Percentiles rank a stretch among this genome's conserved stretches.
These are phyloP conservation scores for Cochlearia excelsa DNA, from an alignment of 345 rosid species.

Conservation along the genomic window DNA sequence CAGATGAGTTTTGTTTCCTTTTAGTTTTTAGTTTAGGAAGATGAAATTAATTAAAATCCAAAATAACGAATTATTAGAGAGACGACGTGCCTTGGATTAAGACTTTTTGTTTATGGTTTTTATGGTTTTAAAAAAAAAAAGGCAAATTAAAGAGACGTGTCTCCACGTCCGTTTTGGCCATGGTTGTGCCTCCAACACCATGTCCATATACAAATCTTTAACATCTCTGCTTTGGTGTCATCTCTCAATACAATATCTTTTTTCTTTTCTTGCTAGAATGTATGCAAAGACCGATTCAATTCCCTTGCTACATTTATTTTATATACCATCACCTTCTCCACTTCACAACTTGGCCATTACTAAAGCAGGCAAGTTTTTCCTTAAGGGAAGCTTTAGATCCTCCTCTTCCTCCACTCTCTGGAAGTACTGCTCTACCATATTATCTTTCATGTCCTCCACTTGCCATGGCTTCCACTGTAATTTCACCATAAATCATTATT, in stretches of 20 bases:
- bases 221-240: conserved; percentile 31
- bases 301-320: conserved; percentile 25
- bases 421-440: conserved; percentile 64
- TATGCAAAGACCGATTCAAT: conserved; percentile 18
- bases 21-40: too few species aligned
- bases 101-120: too few species aligned
- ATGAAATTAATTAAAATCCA: too few species aligned
- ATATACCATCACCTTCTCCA: conserved; percentile 19
- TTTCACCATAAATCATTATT: neutral
- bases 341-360: conserved; percentile 66
- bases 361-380: conserved; percentile 48
- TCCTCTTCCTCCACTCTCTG: conserved; percentile 51
- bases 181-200: conserved; percentile 38
- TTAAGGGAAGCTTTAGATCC: conserved; percentile 63
- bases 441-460: conserved; percentile 53
- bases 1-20: too few species aligned
- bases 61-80: too few species aligned
- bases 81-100: too few species aligned
- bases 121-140: neutral
- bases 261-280: neutral
- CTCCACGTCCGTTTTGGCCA: conserved; percentile 22
- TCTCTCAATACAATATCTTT: conserved; percentile 13
- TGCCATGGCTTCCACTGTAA: conserved; percentile 73
- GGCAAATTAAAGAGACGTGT: conserved; percentile 33
- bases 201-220: conserved; percentile 11